A percentile compares a stretch with the other conserved stretches of the same genome.
phyloP scores from a whole-genome alignment of 2,329 filamentous ascomycete genomes.

The Massarina eburnea region DNA sequence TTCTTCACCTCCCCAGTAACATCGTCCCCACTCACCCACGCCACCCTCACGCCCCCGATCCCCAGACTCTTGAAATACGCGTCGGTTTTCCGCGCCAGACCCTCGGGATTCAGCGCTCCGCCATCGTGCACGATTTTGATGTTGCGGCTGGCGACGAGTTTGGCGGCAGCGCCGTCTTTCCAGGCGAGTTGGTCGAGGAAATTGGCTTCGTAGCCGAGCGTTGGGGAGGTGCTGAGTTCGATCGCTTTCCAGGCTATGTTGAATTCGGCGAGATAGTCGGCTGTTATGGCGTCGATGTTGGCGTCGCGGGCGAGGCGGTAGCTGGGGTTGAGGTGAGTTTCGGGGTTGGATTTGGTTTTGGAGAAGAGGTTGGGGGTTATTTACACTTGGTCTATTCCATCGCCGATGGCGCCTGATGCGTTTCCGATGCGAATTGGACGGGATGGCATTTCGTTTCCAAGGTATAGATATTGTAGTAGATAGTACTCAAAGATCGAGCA shows the following conservation, averaged over 20 bases:
- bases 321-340: not conserved
- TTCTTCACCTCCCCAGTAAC: conserved; percentile 34
- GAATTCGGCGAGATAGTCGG: conserved; percentile 41
- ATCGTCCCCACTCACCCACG: conserved; percentile 10
- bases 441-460: not conserved
- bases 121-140: conserved; percentile 60
- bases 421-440: conserved; percentile 38
- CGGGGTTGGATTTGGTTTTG: not conserved
- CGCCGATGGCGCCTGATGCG: conserved; percentile 33
- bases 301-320: conserved; percentile 61
- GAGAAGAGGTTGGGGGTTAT: not conserved
- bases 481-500: too few relatives aligned
- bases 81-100: conserved; percentile 50
- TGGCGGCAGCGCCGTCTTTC: conserved; percentile 22
- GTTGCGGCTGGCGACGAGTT: conserved; percentile 44
- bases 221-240: conserved; percentile 25
- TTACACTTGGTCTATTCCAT: conserved; percentile 34
- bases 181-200: conserved; percentile 35
- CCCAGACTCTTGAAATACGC: conserved; percentile 1
- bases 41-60: conserved; percentile 2
- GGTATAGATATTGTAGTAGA: too few relatives aligned
- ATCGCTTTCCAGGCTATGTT: conserved; percentile 39
- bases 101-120: conserved; percentile 56
- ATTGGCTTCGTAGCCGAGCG: conserved; percentile 34
- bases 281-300: conserved; percentile 73